These are phyloP conservation scores for Trichoderma aggressivum DNA, from an alignment of 2,329 filamentous ascomycete genomes.

Conservation along the genomic window DNA sequence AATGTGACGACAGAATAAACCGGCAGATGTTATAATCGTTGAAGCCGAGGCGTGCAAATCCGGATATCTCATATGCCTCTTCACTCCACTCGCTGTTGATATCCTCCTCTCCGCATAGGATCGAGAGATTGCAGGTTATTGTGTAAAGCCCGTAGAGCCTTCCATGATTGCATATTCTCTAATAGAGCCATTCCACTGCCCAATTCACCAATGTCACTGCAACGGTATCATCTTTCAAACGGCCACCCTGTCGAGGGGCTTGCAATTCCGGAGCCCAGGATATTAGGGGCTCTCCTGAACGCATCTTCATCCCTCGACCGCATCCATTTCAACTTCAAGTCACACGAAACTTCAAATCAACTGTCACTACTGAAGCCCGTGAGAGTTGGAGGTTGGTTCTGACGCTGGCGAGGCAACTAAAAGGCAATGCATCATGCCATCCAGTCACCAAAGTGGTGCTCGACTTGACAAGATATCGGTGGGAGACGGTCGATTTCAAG, in stretches of 20 bases:
- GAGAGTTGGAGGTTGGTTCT: slow-evolving; percentile 36
- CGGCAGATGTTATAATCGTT: not conserved
- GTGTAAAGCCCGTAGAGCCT: not conserved
- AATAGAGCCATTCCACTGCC: not conserved
- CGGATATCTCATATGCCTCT: not conserved
- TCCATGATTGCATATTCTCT: not conserved
- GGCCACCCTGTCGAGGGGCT: slow-evolving; percentile 42
- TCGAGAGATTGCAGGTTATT: not conserved
- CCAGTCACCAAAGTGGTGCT: not conserved
- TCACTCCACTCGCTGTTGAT: not conserved
- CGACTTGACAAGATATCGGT: not conserved
- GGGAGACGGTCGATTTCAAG: slow-evolving; percentile 41
- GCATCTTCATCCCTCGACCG: slow-evolving; percentile 61
- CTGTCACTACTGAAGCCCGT: slow-evolving; percentile 64
- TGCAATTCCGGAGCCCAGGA: slow-evolving; percentile 37
- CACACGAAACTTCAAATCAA: slow-evolving; percentile 30
- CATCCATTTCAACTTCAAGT: slow-evolving; percentile 39
- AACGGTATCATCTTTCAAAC: slow-evolving; percentile 65
- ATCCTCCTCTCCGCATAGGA: not conserved
- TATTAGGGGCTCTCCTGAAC: slow-evolving; percentile 36
- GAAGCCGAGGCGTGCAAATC: not conserved
- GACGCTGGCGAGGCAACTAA: not conserved
- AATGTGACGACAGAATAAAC: not conserved
- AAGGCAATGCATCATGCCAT: not conserved
- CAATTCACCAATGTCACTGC: slow-evolving; percentile 68